Percentiles rank a stretch among this genome's conserved stretches.
phyloP scores from a whole-genome alignment of 2,329 filamentous ascomycete species.

The Penicillium sp. region DNA sequence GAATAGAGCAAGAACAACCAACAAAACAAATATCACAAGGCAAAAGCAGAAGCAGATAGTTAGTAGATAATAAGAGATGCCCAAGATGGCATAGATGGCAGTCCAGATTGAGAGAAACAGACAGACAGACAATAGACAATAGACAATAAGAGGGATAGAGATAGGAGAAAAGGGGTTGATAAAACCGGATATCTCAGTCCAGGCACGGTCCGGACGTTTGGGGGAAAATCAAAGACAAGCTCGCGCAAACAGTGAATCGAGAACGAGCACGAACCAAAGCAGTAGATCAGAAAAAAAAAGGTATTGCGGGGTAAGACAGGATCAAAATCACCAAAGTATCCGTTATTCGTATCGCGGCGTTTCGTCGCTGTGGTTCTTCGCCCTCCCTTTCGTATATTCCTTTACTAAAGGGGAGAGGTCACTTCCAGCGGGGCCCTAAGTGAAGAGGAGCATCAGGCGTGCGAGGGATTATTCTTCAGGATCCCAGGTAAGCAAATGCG shows the following conservation, averaged over 20 bases:
- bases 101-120: conserved; percentile 6
- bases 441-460: neutral
- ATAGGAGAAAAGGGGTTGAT: neutral
- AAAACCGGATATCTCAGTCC: conserved; percentile 24
- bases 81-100: conserved; percentile 5
- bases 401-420: neutral
- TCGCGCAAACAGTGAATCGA: neutral
- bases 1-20: conserved; percentile 39
- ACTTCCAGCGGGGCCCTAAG: conserved; percentile 10
- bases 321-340: conserved; percentile 21
- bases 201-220: conserved; percentile 11
- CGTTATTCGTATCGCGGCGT: conserved; percentile 29
- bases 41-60: conserved; percentile 5
- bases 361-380: conserved; percentile 20
- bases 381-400: neutral
- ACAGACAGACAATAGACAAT: neutral
- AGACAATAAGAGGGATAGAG: neutral
- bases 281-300: neutral
- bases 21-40: conserved; percentile 13
- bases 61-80: conserved; percentile 3
- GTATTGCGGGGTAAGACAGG: conserved; percentile 1
- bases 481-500: conserved; percentile 25
- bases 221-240: conserved; percentile 1
- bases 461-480: neutral
- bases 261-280: neutral